Percentiles rank a stretch among this genome's conserved stretches.
Conservation (phyloP, 2,329 filamentous ascomycete species). For the Beauveria varroae region DNA sequence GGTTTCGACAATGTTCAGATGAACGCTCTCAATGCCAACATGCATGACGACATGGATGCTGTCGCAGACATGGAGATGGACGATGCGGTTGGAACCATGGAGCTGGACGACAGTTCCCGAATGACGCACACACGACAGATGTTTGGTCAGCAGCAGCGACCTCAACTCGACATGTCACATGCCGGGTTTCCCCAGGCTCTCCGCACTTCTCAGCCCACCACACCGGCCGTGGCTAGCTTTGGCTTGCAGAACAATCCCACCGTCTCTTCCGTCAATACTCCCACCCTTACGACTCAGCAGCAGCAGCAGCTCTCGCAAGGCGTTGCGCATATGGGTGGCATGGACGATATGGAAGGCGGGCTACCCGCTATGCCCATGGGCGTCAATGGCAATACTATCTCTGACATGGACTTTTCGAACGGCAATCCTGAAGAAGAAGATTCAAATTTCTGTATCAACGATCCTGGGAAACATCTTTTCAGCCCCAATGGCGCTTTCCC, state of each 20-base stretch:
- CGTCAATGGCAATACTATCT: slow-evolving; percentile 44
- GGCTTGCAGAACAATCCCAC: slow-evolving; percentile 88
- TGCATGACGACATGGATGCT: slow-evolving; percentile 65
- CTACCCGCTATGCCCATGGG: slow-evolving; percentile 55
- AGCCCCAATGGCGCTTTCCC: slow-evolving; percentile 71
- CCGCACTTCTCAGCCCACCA: slow-evolving; percentile 77
- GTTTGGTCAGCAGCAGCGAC: slow-evolving; percentile 56
- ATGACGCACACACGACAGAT: slow-evolving; percentile 64
- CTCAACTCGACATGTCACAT: slow-evolving; percentile 74
- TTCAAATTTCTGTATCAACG: slow-evolving; percentile 65
- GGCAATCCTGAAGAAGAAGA: slow-evolving; percentile 36
- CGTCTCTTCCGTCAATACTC: slow-evolving; percentile 94
- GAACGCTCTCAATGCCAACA: slow-evolving; percentile 30
- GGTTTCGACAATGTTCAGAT: slow-evolving; percentile 28
- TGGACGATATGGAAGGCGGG: slow-evolving; percentile 67
- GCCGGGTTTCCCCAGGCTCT: slow-evolving; percentile 70
- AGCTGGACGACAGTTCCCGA: slow-evolving; percentile 53
- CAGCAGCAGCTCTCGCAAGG: slow-evolving; percentile 56
- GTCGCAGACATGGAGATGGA: slow-evolving; percentile 97
- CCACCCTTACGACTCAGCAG: slow-evolving; percentile 75
- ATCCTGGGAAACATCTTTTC: slow-evolving; percentile 89
- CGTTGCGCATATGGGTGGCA: slow-evolving; percentile 37
- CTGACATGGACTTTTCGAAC: slow-evolving; percentile 40
- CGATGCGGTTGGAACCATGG: slow-evolving; percentile 62
- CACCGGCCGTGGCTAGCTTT: slow-evolving; percentile 69